phyloP scores from a whole-genome alignment of 306 rosid genomes.

The Luffa aegyptiaca region DNA sequence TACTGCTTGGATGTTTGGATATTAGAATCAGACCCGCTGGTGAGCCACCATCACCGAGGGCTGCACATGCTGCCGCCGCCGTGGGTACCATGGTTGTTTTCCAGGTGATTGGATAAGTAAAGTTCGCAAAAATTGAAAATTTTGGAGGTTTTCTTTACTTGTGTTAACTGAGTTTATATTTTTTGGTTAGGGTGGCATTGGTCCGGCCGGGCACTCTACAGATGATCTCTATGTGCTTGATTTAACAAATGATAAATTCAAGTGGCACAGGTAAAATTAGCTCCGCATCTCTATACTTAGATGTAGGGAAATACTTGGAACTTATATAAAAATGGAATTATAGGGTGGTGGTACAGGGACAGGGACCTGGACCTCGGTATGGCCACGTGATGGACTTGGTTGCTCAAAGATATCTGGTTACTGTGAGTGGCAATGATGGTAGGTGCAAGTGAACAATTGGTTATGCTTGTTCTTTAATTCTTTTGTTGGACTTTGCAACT shows the following conservation, averaged over 20 bases:
- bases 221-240: slow-evolving; percentile 93
- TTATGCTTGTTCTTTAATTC: not conserved
- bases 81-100: slow-evolving; percentile 99
- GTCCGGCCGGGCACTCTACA: slow-evolving; percentile 99
- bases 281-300: slow-evolving; percentile 15
- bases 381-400: slow-evolving; percentile 99
- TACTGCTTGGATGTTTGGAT: slow-evolving; percentile 17
- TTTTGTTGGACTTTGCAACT: not conserved
- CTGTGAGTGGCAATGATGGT: slow-evolving; percentile 96
- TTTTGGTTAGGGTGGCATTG: slow-evolving; percentile 88
- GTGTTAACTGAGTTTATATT: slow-evolving; percentile 1
- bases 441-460: slow-evolving; percentile 22
- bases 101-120: slow-evolving; percentile 50
- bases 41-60: slow-evolving; percentile 98
- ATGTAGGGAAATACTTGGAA: slow-evolving; percentile 3
- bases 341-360: slow-evolving; percentile 97
- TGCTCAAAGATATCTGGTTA: slow-evolving; percentile 96
- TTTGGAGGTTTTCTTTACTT: slow-evolving; percentile 2
- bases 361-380: slow-evolving; percentile 97
- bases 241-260: slow-evolving; percentile 77
- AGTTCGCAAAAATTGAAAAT: not conserved
- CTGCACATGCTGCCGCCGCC: slow-evolving; percentile 92
- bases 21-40: slow-evolving; percentile 83
- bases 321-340: slow-evolving; percentile 17
- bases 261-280: slow-evolving; percentile 89